Conservation (phyloP, 495 filamentous ascomycete species). For the Daldinia decipiens region DNA sequence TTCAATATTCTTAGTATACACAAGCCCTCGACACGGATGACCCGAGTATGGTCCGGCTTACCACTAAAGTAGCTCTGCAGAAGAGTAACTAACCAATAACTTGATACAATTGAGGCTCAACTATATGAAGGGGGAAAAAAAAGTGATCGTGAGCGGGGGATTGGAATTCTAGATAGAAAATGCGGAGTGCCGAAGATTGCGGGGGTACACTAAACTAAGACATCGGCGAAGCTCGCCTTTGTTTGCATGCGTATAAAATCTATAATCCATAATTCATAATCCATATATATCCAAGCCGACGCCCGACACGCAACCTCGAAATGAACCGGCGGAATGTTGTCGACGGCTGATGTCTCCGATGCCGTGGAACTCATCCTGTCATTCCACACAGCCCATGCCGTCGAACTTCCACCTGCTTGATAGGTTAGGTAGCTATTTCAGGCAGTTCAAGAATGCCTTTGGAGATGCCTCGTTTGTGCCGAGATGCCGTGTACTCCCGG, state of each 20-base stretch:
- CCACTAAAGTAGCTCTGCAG: constrained; percentile 21
- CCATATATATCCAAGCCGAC: constrained; percentile 3
- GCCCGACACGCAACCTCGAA: constrained; percentile 24
- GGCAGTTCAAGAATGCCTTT: constrained; percentile 10
- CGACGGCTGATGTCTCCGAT: constrained; percentile 35
- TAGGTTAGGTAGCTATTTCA: constrained; percentile 31
- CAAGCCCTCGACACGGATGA: constrained; percentile 24
- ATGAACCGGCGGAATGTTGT: constrained; percentile 43
- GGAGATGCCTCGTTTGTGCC: constrained; percentile 28
- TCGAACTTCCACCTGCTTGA: constrained; percentile 17
- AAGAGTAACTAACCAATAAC: constrained; percentile 26
- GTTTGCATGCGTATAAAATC: constrained; percentile 39
- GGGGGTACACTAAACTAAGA: constrained; percentile 22
- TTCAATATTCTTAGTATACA: constrained; percentile 8
- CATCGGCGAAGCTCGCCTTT: constrained; percentile 10
- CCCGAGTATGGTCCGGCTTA: constrained; percentile 25
- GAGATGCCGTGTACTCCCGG: constrained; percentile 35
- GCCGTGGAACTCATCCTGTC: constrained; percentile 35
- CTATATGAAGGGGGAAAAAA: constrained; percentile 19
- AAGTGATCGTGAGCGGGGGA: constrained; percentile 22
- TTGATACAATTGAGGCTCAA: constrained; percentile 40
- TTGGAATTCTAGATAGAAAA: constrained; percentile 11
- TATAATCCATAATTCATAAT: background rate
- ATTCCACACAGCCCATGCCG: constrained; percentile 24
- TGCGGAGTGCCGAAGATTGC: constrained; percentile 27